These are phyloP conservation scores for Elymus sibiricus DNA, from an alignment of 176 grass and related monocot genomes.

Conservation along the genomic window DNA sequence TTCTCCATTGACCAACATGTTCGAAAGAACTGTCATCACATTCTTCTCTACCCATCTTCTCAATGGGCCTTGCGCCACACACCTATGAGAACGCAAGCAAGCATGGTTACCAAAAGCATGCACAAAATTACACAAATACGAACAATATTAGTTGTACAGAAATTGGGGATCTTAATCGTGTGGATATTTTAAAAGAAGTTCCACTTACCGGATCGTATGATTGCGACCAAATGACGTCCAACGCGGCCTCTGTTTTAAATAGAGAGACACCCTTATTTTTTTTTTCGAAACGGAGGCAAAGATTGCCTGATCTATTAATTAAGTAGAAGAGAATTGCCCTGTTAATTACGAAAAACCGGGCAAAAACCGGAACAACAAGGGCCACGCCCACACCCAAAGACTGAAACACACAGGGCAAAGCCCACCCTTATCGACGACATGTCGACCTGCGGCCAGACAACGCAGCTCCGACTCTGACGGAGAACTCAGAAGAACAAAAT, in stretches of 20 bases:
- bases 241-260: background rate
- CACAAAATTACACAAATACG: background rate
- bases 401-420: too few species aligned
- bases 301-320: too few species aligned
- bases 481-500: too few species aligned
- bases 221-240: background rate
- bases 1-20: background rate
- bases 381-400: too few species aligned
- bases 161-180: background rate
- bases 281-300: too few species aligned
- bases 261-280: background rate
- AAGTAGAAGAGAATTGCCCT: too few species aligned
- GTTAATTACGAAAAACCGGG: too few species aligned
- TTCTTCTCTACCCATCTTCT: background rate
- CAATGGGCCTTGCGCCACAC: background rate
- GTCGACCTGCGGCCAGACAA: too few species aligned
- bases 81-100: background rate
- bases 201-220: background rate
- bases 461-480: too few species aligned
- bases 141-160: background rate
- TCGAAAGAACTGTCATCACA: background rate
- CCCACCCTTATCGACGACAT: too few species aligned
- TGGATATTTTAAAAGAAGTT: background rate
- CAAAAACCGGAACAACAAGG: too few species aligned
- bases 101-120: background rate